phyloP scores from a whole-genome alignment of 2,329 filamentous ascomycete genomes.

The Sclerotinia minor region DNA sequence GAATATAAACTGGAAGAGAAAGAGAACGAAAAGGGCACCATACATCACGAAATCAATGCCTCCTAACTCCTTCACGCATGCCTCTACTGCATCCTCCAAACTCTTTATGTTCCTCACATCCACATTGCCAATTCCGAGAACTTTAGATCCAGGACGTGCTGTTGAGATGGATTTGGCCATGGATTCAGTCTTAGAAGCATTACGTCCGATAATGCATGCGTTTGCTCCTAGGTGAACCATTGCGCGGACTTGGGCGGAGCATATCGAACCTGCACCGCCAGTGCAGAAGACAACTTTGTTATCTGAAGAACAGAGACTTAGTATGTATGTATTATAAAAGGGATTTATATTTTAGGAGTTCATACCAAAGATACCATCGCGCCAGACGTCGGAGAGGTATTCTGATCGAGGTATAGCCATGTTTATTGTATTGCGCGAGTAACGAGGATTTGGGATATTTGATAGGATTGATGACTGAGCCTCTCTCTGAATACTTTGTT shows the following conservation, averaged over 20 bases:
- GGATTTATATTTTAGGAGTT: not conserved
- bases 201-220: conserved; percentile 91
- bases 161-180: conserved; percentile 81
- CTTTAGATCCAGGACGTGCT: conserved; percentile 74
- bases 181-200: conserved; percentile 79
- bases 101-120: conserved; percentile 74
- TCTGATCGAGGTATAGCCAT: conserved; percentile 61
- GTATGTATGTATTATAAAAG: conserved; percentile 26
- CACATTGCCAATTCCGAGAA: conserved; percentile 80
- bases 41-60: conserved; percentile 91
- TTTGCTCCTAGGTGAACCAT: conserved; percentile 89
- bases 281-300: conserved; percentile 93
- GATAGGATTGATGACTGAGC: not conserved
- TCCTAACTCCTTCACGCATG: conserved; percentile 79
- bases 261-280: conserved; percentile 90
- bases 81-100: conserved; percentile 72
- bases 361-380: conserved; percentile 81
- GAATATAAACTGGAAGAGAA: conserved; percentile 18
- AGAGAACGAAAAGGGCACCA: conserved; percentile 35
- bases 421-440: not conserved
- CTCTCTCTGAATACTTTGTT: not conserved
- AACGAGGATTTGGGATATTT: too few species aligned
- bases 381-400: conserved; percentile 83
- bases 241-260: conserved; percentile 88
- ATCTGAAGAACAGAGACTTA: conserved; percentile 50